Evolutionary conservation across 164 flowering plant genomes (phyloP).

Genomic region (Macadamia integrifolia): DNA sequence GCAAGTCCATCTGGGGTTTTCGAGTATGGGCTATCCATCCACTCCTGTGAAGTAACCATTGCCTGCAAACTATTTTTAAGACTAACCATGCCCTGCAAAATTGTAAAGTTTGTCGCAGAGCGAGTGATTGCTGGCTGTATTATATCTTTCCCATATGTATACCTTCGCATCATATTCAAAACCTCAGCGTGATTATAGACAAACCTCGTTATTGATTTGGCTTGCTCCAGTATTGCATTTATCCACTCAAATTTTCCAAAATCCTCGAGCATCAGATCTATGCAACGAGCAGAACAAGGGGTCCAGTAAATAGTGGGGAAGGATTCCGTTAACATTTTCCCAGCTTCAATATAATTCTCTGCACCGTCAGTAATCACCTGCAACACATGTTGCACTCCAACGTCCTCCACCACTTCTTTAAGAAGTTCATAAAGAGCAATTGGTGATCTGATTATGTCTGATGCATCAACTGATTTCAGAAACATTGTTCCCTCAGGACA

Average conservation of each 20-base stretch:
- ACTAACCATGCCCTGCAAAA: conserved; percentile 53
- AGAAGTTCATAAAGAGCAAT: conserved; percentile 56
- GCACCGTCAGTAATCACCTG: conserved; percentile 64
- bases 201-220: conserved; percentile 62
- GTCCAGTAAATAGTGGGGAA: conserved; percentile 69
- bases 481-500: conserved; percentile 76
- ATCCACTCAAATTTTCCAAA: conserved; percentile 63
- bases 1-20: conserved; percentile 54
- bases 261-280: conserved; percentile 73
- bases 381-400: conserved; percentile 63
- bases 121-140: conserved; percentile 43
- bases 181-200: conserved; percentile 53
- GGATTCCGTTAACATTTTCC: conserved; percentile 48
- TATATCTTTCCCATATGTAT: conserved; percentile 66
- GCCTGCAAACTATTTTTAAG: conserved; percentile 53
- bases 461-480: conserved; percentile 60
- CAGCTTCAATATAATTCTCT: conserved; percentile 50
- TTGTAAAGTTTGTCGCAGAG: conserved; percentile 51
- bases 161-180: conserved; percentile 60
- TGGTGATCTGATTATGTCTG: conserved; percentile 38
- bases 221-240: conserved; percentile 44
- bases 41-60: conserved; percentile 84
- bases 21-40: conserved; percentile 61
- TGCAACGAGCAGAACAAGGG: conserved; percentile 60
- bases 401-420: conserved; percentile 78